Conservation (phyloP, 495 filamentous ascomycete genomes). For the Aspergillus steynii region DNA sequence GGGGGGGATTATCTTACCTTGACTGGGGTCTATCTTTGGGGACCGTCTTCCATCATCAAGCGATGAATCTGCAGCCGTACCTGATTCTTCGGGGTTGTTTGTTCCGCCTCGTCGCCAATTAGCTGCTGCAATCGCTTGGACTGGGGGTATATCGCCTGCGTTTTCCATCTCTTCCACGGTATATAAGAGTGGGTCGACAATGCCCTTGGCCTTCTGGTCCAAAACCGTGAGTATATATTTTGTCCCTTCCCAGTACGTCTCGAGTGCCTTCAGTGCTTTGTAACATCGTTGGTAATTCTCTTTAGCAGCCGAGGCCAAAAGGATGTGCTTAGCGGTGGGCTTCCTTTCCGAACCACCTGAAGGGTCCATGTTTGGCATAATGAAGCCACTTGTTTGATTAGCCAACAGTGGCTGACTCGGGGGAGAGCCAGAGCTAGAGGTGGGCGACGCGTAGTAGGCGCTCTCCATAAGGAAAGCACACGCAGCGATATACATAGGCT, state of each 20-base stretch:
- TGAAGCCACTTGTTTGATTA: conserved; percentile 43
- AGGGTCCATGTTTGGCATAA: conserved; percentile 40
- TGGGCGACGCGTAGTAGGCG: conserved; percentile 47
- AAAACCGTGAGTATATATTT: conserved; percentile 81
- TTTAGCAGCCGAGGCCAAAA: conserved; percentile 72
- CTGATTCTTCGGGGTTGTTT: conserved; percentile 24
- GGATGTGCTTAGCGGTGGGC: conserved; percentile 63
- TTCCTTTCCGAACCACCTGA: conserved; percentile 42
- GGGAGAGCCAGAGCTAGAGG: conserved; percentile 33
- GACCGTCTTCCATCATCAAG: conserved; percentile 40
- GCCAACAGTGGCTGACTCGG: conserved; percentile 33
- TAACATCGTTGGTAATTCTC: conserved; percentile 82
- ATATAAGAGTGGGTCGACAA: conserved; percentile 77
- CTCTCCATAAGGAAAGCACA: conserved; percentile 85
- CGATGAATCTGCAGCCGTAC: conserved; percentile 27
- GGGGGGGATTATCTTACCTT: conserved; percentile 40
- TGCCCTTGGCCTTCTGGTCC: conserved; percentile 84
- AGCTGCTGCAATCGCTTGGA: conserved; percentile 42
- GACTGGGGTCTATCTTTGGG: conserved; percentile 50
- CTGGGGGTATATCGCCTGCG: conserved; percentile 40
- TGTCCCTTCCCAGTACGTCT: conserved; percentile 82
- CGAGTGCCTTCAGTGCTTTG: conserved; percentile 72
- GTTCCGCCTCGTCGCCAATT: conserved; percentile 42
- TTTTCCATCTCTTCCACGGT: conserved; percentile 77
- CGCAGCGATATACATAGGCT: conserved; percentile 87